Evolutionary conservation across 805 yeast genomes (phyloP).

Genomic region (Zygosaccharomyces lentus): DNA sequence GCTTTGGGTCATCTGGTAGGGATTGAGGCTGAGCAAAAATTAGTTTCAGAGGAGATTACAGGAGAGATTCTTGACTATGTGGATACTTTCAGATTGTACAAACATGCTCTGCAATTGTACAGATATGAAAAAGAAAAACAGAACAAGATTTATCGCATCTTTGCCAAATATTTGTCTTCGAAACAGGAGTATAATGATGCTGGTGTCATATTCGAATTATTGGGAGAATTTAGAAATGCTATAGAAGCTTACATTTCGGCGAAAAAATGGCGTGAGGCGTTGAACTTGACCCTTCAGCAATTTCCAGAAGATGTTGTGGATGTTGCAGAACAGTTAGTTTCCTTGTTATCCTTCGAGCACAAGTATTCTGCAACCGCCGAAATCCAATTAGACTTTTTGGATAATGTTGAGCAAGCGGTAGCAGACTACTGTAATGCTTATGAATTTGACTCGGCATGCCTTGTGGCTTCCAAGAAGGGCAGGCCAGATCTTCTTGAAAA

Average conservation of each 20-base stretch:
- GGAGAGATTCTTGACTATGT: constrained; percentile 67
- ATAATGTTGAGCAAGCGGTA: constrained; percentile 59
- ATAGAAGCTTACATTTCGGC: constrained; percentile 64
- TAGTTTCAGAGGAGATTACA: constrained; percentile 28
- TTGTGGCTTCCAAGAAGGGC: constrained; percentile 50
- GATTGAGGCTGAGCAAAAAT: constrained; percentile 35
- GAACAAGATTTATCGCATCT: constrained; percentile 49
- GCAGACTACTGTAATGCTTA: constrained; percentile 69
- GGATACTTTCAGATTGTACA: constrained; percentile 63
- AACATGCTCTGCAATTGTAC: constrained; percentile 60
- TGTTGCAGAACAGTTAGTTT: constrained; percentile 57
- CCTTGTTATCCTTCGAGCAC: constrained; percentile 60
- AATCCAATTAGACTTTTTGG: constrained; percentile 59
- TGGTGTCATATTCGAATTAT: constrained; percentile 69
- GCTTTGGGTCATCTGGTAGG: constrained; percentile 66
- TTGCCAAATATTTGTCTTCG: constrained; percentile 58
- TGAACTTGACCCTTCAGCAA: constrained; percentile 49
- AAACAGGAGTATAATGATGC: constrained; percentile 65
- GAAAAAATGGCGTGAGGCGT: constrained; percentile 82
- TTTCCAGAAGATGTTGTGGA: constrained; percentile 40
- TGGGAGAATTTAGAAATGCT: constrained; percentile 55
- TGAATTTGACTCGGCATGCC: constrained; percentile 68
- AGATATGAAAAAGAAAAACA: constrained; percentile 53
- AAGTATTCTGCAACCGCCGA: constrained; percentile 77
- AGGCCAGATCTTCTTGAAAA: constrained; percentile 46